These are phyloP conservation scores for Polyporus tsugae DNA, from an alignment of 1,284 basidiomycete species.

Conservation along the genomic window DNA sequence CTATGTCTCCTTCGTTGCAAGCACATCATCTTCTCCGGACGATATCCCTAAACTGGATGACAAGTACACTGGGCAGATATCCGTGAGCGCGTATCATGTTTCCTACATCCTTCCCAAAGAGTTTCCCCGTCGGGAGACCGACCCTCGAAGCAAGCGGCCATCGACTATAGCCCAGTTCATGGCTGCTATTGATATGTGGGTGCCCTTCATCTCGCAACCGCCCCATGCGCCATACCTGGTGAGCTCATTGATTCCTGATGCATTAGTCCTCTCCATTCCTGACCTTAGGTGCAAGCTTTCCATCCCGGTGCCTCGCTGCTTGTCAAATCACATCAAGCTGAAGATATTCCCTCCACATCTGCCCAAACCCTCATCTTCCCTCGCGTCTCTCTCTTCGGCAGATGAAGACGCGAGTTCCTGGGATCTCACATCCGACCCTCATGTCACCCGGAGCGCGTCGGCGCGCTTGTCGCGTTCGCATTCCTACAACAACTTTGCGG, in stretches of 20 bases:
- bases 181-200: conserved; percentile 78
- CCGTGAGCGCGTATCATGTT: conserved; percentile 78
- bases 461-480: conserved; percentile 58
- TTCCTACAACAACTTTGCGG: conserved; percentile 75
- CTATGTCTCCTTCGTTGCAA: conserved; percentile 62
- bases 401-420: conserved; percentile 73
- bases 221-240: conserved; percentile 77
- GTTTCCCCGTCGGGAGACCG: conserved; percentile 57
- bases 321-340: conserved; percentile 77
- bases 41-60: conserved; percentile 55
- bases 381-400: conserved; percentile 76
- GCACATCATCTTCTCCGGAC: conserved; percentile 46
- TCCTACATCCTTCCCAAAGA: conserved; percentile 79
- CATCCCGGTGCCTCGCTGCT: conserved; percentile 77
- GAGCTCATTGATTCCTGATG: conserved; percentile 38
- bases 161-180: conserved; percentile 64
- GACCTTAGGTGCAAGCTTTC: conserved; percentile 57
- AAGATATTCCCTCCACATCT: conserved; percentile 69
- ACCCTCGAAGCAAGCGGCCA: conserved; percentile 35
- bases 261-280: not conserved
- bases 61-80: conserved; percentile 75
- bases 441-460: conserved; percentile 65
- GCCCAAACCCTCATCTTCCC: conserved; percentile 60
- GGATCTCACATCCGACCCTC: conserved; percentile 81
- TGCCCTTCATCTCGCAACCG: conserved; percentile 72